These are phyloP conservation scores for sorghum (Sorghum bicolor) DNA, from an alignment of 176 grass and related monocot genomes.

Conservation along the genomic window Sorghum_bicolor_NCBIv3 NC_012879.2:52514001-52514500, in stretches of 20 bases:
- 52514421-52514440: constrained; percentile 4
- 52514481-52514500: constrained; percentile 1
- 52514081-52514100: neutral
- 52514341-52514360: neutral
- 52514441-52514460: constrained; percentile 22
- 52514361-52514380: neutral
- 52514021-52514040: neutral
- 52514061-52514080: neutral
- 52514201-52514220: neutral
- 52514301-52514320: neutral
- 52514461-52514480: constrained; percentile 29
- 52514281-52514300: neutral
- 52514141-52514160: neutral
- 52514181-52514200: neutral
- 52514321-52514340: neutral
- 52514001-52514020: neutral
- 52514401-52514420: neutral
- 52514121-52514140: neutral
- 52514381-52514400: neutral
- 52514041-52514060: neutral
- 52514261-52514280: neutral
- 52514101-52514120: neutral
- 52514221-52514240: neutral
- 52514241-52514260: neutral
- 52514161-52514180: neutral